Evolutionary conservation across 495 filamentous ascomycete genomes (phyloP).

Genomic region (Amniculicola lignicola): DNA sequence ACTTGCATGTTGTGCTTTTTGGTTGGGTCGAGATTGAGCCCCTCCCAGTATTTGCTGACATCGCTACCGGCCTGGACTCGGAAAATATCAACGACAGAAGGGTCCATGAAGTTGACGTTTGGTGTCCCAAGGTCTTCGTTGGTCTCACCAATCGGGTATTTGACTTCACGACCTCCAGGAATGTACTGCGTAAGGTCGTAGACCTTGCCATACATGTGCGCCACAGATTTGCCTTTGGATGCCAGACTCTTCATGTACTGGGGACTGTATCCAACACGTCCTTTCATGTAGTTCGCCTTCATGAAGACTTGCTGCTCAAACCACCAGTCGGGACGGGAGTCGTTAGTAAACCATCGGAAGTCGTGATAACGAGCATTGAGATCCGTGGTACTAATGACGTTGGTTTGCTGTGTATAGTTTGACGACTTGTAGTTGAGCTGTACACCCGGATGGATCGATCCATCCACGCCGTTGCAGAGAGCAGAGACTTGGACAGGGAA

Average conservation of each 20-base stretch:
- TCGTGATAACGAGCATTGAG: slow-evolving; percentile 81
- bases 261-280: slow-evolving; percentile 79
- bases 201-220: slow-evolving; percentile 72
- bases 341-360: slow-evolving; percentile 79
- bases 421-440: slow-evolving; percentile 74
- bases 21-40: slow-evolving; percentile 54
- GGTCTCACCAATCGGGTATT: slow-evolving; percentile 52
- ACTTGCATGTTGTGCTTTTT: slow-evolving; percentile 67
- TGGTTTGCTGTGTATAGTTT: slow-evolving; percentile 67
- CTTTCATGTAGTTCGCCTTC: slow-evolving; percentile 76
- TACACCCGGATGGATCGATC: slow-evolving; percentile 63
- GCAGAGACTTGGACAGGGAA: slow-evolving; percentile 96
- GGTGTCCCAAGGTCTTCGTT: slow-evolving; percentile 48
- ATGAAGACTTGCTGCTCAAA: slow-evolving; percentile 76
- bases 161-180: slow-evolving; percentile 65
- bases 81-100: slow-evolving; percentile 71
- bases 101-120: slow-evolving; percentile 79
- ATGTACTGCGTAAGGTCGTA: slow-evolving; percentile 92
- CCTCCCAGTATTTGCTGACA: slow-evolving; percentile 77
- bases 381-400: slow-evolving; percentile 64
- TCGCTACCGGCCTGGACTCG: slow-evolving; percentile 71
- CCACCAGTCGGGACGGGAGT: slow-evolving; percentile 87
- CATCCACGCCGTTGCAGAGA: slow-evolving; percentile 74
- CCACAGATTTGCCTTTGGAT: slow-evolving; percentile 62
- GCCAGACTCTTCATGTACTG: slow-evolving; percentile 72